Evolutionary conservation across 306 rosid genomes (phyloP), one percentile per base, ranked within the genome.

Genomic region (Oxytropis ochrocephala): DNA sequence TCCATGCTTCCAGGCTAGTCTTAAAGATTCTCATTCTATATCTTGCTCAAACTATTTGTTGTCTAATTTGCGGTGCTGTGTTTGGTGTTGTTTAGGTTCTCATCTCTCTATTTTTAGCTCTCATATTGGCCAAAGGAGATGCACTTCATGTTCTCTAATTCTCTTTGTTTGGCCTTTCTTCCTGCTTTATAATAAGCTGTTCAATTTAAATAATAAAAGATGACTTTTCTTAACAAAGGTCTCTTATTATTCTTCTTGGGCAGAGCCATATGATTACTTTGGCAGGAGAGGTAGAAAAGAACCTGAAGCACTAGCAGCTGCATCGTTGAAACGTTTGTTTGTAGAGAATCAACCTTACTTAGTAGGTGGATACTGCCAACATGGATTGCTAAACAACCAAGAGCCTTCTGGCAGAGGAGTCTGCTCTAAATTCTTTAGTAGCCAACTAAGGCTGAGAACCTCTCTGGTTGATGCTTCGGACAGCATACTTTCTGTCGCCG

Each of bases 221-320:
- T 65, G 21, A 44, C 24, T 69, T 51, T 35, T 16, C 30, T 69
- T n/a, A 32, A 64, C 29, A 39, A 64, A 50, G 6, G 78, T 29
- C 41, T 73, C 24, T 72, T 39, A 57, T 78, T 67, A 8, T 67
- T 68, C 59, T 48, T 48, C 59, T 50, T 80, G 54, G 69, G 77
- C 91, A 94, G 99, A 94, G 44, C 97, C 99, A 51, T 94, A 94
- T 77, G 86, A 89, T 81, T 85, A 84, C 83, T 82, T 87, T 68
- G 93, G 97, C 73, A 69, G 99, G 88, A 85, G 99, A 74, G 99
- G 99, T 38, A 84, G 97, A 38, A 94, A 94, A 75, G 99, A 87
- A 79, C 99, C 99, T 52, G 97, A 94, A 81, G 99, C 89, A 49
- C 88, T 94, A 73, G 92, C 99, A 66, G 99, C 99, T 70, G 96